These are phyloP conservation scores for Starmera pachycereana DNA, from an alignment of 805 yeast genomes.

Conservation along the genomic window DNA sequence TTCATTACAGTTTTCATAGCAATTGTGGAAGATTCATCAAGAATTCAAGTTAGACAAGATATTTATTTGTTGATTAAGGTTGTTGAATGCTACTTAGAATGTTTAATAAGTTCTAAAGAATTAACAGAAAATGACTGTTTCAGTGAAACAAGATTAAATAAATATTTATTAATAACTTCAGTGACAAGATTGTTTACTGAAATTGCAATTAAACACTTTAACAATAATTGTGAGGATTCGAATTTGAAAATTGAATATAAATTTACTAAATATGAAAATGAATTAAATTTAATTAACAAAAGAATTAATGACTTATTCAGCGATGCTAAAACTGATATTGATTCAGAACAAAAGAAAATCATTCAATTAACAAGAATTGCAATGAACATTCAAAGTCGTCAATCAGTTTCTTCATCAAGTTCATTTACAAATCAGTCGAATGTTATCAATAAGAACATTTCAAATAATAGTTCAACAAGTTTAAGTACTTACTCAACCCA, in stretches of 20 bases:
- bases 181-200: not conserved
- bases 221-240: not conserved
- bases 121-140: not conserved
- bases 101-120: not conserved
- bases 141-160: not conserved
- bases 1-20: not conserved
- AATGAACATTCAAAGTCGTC: no score
- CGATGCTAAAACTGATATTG: not conserved
- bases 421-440: no score
- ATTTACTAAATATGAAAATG: no score
- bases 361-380: no score
- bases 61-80: not conserved
- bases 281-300: no score
- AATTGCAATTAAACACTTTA: not conserved
- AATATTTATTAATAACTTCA: not conserved
- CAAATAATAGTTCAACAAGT: no score
- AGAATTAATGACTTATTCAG: no score
- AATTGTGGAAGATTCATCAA: not conserved
- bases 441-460: no score
- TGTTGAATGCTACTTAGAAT: not conserved
- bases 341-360: not conserved
- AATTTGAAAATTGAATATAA: no score
- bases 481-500: no score
- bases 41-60: not conserved
- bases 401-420: no score